Base-by-base conservation (phyloP, 2,329 filamentous ascomycete genomes). In the Hypoxylon sp. region DNA sequence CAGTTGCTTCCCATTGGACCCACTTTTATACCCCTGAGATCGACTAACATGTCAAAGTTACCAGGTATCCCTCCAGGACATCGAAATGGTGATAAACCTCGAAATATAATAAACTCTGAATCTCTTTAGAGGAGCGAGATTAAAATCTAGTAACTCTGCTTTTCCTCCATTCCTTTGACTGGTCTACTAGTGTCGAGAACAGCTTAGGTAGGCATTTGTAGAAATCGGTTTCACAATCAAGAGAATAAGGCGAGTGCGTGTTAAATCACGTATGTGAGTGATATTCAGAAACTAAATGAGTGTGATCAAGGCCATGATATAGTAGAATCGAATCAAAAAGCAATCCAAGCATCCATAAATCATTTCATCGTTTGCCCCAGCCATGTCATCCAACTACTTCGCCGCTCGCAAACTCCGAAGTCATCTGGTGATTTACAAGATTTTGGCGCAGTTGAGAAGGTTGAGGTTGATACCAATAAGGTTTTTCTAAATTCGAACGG, bases 301-400 rank as follows among this genome's bases (percentile, higher is more conserved):
- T 53, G 67, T 70, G 30, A 58, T 70, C 67, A 70, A 58, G 67
- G 67, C 67, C 67, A 34, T 70, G 67, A 69, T 49, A 60, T n/a
- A 45, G 30, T 60, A 25, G 49, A 57, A 55, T 61, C 32, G 25
- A 34, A 59, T 49, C 30, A 38, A 28, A 53, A 41, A 10, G 11
- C 61, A 49, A 67, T 48, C 45, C 58, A 28, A 64, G 5, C 17
- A 25, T 17, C 23, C 48, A 25, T 23, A 32, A 38, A 52, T 9
- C 49, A 5, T 38, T 30, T 28, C 48, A 48, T 48, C 34, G 49
- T 64, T 51, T 28, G 21, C 25, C 17, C 43, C 43, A 51, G 32
- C 5, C 45, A 34, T 46, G 14, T 21, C 19, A 45, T 41, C 30
- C 43, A 52, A 14, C 30, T 32, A 11, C 23, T 52, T 36, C 7